Evolutionary conservation across 179 eudicot genomes (phyloP), one percentile per base, ranked within the genome.

Genomic region (Patellifolia procumbens): DNA sequence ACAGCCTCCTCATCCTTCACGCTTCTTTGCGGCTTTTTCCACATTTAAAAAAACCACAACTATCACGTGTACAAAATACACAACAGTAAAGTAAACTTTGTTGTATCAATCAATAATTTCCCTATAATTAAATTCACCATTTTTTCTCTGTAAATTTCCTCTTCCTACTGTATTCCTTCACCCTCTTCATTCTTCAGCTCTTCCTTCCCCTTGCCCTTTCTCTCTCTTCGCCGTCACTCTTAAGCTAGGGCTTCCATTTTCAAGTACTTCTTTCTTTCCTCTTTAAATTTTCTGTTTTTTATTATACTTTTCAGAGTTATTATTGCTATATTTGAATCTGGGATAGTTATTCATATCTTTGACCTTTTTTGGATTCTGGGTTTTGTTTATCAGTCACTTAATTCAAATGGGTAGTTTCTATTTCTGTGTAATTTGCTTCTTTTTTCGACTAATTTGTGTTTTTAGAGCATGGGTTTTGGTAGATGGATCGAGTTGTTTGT

Each of bases 381-480:
- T 62, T 60, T 80, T 80, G 79, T 31, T 42, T 53, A 24, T 37
- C 4, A 24, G 8, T 60, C 1, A 49, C 24, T 51, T 2, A 7
- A 12, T 29, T 74, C 39, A 80, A 74, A n/a, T 69, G 79, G 83
- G 82, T 16, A 51, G 17, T 7, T 15, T 20, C 32, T 71, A 15
- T 24, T 37, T 71, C 55, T 48, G 2, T 24, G 15, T 22, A 3
- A n/a, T n/a, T n/a, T n/a, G n/a, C n/a, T n/a, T n/a, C n/a, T n/a
- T 22, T 55, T 28, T 22, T 19, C 37, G 61, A 7, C 34, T 55
- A 17, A 37, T 31, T 20, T 72, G 1, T 20, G 59, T 56, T 63
- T 65, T 35, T 5, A 4, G 22, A 43, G 60, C 24, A 37, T 68
- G 55, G 15, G 28, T 69, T 77, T 74, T 61, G 48, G 28, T 42